These are phyloP conservation scores for Albatrellus ellisii DNA, from an alignment of 768 basidiomycete genomes.

Conservation along the genomic window DNA sequence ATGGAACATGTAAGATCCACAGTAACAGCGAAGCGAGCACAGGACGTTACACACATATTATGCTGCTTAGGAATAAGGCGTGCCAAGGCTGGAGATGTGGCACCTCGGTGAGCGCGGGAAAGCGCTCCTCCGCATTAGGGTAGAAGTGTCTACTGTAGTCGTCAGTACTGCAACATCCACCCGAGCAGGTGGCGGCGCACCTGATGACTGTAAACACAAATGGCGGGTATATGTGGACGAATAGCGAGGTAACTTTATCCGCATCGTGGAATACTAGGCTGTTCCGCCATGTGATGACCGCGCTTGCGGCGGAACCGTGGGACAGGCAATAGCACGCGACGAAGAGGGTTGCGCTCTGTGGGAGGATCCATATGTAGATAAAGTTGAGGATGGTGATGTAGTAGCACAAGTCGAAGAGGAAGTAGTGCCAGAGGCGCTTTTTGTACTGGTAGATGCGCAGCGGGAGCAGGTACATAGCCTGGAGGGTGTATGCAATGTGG, in stretches of 20 bases:
- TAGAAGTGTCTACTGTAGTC: slow-evolving; percentile 63
- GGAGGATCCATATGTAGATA: slow-evolving; percentile 84
- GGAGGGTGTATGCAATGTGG: slow-evolving; percentile 76
- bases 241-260: slow-evolving; percentile 93
- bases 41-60: slow-evolving; percentile 58
- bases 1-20: background rate
- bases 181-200: slow-evolving; percentile 27
- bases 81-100: slow-evolving; percentile 53
- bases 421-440: slow-evolving; percentile 89
- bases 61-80: slow-evolving; percentile 68
- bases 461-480: slow-evolving; percentile 69
- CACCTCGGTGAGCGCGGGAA: slow-evolving; percentile 73
- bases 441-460: slow-evolving; percentile 80
- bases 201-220: slow-evolving; percentile 86
- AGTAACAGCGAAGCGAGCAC: background rate
- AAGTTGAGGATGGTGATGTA: slow-evolving; percentile 88
- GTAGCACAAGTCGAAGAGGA: slow-evolving; percentile 88
- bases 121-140: slow-evolving; percentile 62
- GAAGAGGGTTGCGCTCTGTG: slow-evolving; percentile 64
- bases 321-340: slow-evolving; percentile 89
- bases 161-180: background rate
- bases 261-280: slow-evolving; percentile 95
- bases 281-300: slow-evolving; percentile 97
- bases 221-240: slow-evolving; percentile 90
- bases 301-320: slow-evolving; percentile 82